phyloP scores from a whole-genome alignment of 169 alveolate genomes.

The Haemoproteus tartakovskyi region DNA sequence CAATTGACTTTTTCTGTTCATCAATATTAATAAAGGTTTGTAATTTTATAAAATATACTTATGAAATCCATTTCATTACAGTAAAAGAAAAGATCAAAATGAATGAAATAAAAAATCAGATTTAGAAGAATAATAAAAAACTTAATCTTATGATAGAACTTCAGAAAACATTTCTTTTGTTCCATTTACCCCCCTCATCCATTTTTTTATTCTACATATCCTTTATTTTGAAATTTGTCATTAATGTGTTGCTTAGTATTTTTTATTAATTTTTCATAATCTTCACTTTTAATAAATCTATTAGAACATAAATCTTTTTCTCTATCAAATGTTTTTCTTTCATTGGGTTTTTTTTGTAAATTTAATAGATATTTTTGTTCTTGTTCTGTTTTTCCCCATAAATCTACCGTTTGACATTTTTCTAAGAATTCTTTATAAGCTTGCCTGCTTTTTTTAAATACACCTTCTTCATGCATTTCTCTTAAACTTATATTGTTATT shows the following conservation, averaged over 20 bases:
- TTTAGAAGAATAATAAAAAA: too few relatives aligned
- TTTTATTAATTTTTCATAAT: slow-evolving; percentile 34
- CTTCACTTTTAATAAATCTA: slow-evolving; percentile 40
- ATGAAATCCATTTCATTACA: too few relatives aligned
- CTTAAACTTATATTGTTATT: slow-evolving; percentile 77
- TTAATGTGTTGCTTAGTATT: slow-evolving; percentile 55
- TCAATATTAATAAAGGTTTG: too few relatives aligned
- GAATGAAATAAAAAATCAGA: too few relatives aligned
- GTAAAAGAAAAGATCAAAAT: too few relatives aligned
- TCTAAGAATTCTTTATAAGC: slow-evolving; percentile 74
- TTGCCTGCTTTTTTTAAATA: slow-evolving; percentile 71
- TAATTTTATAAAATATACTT: too few relatives aligned
- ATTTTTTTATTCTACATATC: not conserved
- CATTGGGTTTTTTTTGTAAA: slow-evolving; percentile 13
- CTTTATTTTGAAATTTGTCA: slow-evolving; percentile 56
- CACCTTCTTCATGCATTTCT: slow-evolving; percentile 82
- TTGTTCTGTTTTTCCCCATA: slow-evolving; percentile 80
- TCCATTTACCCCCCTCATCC: too few relatives aligned
- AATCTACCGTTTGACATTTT: slow-evolving; percentile 68
- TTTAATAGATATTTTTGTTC: slow-evolving; percentile 68
- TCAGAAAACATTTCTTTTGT: too few relatives aligned
- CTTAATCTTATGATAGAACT: too few relatives aligned
- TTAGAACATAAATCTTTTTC: slow-evolving; percentile 45
- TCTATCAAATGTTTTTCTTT: slow-evolving; percentile 60
- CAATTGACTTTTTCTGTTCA: too few relatives aligned